Base-by-base conservation (phyloP, 768 basidiomycete species). In the Calvatia gigantea region DNA sequence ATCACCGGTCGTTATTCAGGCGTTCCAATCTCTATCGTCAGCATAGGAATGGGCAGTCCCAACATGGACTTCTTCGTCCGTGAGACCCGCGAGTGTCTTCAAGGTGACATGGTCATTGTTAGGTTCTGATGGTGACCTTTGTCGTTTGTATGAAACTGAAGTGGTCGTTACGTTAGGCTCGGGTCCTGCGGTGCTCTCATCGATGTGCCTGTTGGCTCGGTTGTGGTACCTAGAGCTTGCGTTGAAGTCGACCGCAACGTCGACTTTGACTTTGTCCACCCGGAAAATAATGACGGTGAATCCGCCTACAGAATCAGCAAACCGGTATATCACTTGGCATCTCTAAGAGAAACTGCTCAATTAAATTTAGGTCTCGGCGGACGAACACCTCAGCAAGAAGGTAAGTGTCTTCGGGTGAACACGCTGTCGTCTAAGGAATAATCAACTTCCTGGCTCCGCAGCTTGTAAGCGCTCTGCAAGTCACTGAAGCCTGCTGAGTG, bases 41-140 rank as follows among this genome's bases (percentile, higher is more conserved):
- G 86, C 60, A 91, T 91, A 53, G 91, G 91, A 11, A 93, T 92
- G 91, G 91, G 91, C 17, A 75, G 72, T 57, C 81, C 89, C 0
- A 92, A 89, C 70, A 86, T 85, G 73, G 91, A 93, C 68, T 93
- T 92, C 70, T 90, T 92, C 66, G 80, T 93, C 19, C 81, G 90
- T 59, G 90, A 93, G 70, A 82, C 80, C 23, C 78, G 89, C 58
- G 91, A 91, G 68, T 85, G 85, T 61, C 67, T 90, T 35, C 75
- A 68, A 56, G 90, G 90, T 14, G 81, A 83, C 65, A 74, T 83
- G 73, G 67, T 67, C 56, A 68, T 81, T 44, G 67, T 83, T 62
- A 78, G 81, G 80, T 79, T 67, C 47, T 38, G 35, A 51, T 27
- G 42, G 35, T 42, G 45, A n/a, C n/a, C 50, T 47, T 32, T 29